Evolutionary conservation across 129 eudicot species (phyloP), one percentile per base, ranked within the genome.

Genomic region (Tanacetum coccineum): DNA sequence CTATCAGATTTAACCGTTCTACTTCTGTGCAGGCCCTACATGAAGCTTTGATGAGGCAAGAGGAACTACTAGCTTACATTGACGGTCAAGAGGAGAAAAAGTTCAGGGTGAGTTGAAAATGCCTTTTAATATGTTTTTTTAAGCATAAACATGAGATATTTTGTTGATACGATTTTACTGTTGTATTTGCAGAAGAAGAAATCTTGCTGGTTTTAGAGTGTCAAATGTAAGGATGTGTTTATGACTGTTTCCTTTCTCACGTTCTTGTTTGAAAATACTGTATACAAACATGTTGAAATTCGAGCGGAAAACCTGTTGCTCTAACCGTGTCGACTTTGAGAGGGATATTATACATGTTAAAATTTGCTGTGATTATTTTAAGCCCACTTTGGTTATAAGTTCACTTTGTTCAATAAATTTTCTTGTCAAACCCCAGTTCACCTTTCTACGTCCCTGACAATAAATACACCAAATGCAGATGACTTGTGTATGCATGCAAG

Each of bases 11-110:
- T 36, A 36, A 36, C 42, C 6, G 42, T 36, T 36, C 9, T 32
- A 32, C 40, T 36, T 36, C 42, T 36, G 42, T 6, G 42, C 79
- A 91, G 97, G 96, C 97, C 58, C 81, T 91, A 69, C 87, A 91
- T 66, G 97, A 91, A 78, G 96, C 97, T 71, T 78, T 85, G 68
- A 83, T 91, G 97, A 91, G 86, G 88, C 97, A 91, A 81, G 97
- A 91, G 83, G 97, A 91, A 64, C 74, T 91, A 61, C 87, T 87
- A 68, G 96, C 96, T 56, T 87, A 91, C 71, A 87, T 91, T 20
- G 97, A 91, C 66, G 67, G 85, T 15, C 96, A 87, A 81, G 94
- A 83, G 79, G 96, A 74, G 46, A 91, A 88, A 22, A 87, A 81
- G 67, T 81, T 66, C 69, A 74, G 81, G 87, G 97, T 91, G 59